Evolutionary conservation across 2,329 filamentous ascomycete genomes (phyloP), one percentile per base, ranked within the genome.

Genomic region (Teratosphaeria nubilosa): DNA sequence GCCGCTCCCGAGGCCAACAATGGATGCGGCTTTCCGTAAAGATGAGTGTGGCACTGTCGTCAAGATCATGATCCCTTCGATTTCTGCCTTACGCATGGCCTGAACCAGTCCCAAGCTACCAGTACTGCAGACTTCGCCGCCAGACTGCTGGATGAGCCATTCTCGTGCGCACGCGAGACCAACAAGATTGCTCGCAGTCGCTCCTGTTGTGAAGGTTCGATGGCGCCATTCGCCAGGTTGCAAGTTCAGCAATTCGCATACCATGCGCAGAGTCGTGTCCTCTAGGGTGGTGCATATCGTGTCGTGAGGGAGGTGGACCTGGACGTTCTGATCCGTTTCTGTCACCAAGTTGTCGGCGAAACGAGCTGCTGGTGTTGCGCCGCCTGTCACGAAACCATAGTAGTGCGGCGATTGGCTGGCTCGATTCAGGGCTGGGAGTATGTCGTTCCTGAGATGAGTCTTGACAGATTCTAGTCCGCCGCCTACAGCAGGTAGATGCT

Each of bases 371-470:
- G 90, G 89, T 0, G 91, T 88, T 7, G 81, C 78, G 14, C 90
- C 88, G 51, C 92, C 92, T 0, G 86, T 95, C 5, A 96, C 87
- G 70, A 96, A 96, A 59, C 90, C 91, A 71, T 90, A 95, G 41
- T 95, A 95, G 57, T 84, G 83, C 11, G 83, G 73, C 51, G 81
- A 84, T 50, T 81, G 79, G 63, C 83, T 85, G 66, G 84, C 82
- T 16, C 78, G 81, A 65, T 86, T 90, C 59, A 94, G 80, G 1
- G 80, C 87, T 6, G 78, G 78, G 10, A 41, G 13, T 2, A 70
- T 69, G 6, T 82, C 77, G 6, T 74, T 61, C 5, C 72, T 62
- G 3, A 82, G 65, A 63, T 82, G 80, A 6, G 68, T 62, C 52
- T 74, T 69, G 5, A 74, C 73, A 34, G 68, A 65, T 60, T 73